phyloP scores from a whole-genome alignment of 192 early-diverging fungal genomes.

The Podila horticola region DNA sequence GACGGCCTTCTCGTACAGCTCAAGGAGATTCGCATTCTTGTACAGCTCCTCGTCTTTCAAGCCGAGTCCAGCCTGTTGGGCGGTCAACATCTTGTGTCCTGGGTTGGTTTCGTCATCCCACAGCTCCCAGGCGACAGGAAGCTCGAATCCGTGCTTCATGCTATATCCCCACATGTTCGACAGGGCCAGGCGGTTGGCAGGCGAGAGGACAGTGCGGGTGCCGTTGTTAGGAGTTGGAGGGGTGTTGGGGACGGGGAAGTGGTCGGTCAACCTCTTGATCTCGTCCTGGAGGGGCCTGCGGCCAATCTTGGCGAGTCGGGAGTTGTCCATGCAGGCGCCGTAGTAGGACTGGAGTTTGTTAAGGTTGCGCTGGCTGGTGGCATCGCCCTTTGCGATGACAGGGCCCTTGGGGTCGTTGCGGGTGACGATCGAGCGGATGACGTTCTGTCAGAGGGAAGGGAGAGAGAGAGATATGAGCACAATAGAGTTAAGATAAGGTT shows the following conservation, averaged over 20 bases:
- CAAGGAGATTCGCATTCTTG: slow-evolving; percentile 46
- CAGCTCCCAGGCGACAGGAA: slow-evolving; percentile 1
- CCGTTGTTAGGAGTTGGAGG: background rate
- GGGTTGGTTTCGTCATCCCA: slow-evolving; percentile 6
- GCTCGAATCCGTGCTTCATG: slow-evolving; percentile 20
- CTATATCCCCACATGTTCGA: slow-evolving; percentile 18
- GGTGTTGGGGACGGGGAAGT: slow-evolving; percentile 32
- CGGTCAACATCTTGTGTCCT: slow-evolving; percentile 5
- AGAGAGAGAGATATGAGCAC: background rate
- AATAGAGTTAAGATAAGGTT: slow-evolving; percentile 9
- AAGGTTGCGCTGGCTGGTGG: slow-evolving; percentile 56
- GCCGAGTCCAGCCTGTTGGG: slow-evolving; percentile 18
- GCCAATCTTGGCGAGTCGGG: slow-evolving; percentile 31
- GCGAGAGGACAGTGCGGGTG: slow-evolving; percentile 5
- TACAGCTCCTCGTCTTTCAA: slow-evolving; percentile 57
- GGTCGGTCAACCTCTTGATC: slow-evolving; percentile 25
- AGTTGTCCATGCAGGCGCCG: slow-evolving; percentile 59
- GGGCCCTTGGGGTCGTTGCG: slow-evolving; percentile 26
- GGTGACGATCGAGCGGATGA: slow-evolving; percentile 56
- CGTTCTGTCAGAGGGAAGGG: slow-evolving; percentile 14
- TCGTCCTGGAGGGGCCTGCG: slow-evolving; percentile 39
- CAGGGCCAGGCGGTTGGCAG: slow-evolving; percentile 11
- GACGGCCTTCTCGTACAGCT: slow-evolving; percentile 54
- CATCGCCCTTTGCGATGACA: slow-evolving; percentile 43
- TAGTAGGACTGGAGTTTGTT: slow-evolving; percentile 65